phyloP scores from a whole-genome alignment of 2,329 filamentous ascomycete species.

The Scedosporium minutisporum region DNA sequence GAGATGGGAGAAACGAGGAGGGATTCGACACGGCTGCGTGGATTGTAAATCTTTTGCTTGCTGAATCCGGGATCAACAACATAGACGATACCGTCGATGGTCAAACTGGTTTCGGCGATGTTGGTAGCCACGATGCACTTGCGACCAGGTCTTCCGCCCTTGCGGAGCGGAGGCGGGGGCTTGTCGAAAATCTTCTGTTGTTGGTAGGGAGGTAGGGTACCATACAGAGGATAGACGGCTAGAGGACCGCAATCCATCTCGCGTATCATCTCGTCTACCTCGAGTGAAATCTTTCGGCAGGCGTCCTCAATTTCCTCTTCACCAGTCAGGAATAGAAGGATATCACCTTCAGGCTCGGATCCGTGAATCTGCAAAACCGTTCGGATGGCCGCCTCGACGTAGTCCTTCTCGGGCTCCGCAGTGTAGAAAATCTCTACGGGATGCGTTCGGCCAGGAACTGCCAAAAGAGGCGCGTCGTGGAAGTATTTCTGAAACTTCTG shows the following conservation, averaged over 20 bases:
- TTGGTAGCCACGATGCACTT: conserved; percentile 95
- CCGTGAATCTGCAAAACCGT: conserved; percentile 97
- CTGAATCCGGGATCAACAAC: conserved; percentile 99
- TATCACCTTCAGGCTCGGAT: conserved; percentile 83
- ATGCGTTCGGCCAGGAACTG: conserved; percentile 89
- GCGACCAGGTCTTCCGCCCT: conserved; percentile 76
- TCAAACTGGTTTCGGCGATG: conserved; percentile 94
- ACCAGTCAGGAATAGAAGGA: conserved; percentile 89
- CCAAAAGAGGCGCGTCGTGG: conserved; percentile 82
- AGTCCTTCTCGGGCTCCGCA: conserved; percentile 88
- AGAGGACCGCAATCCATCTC: conserved; percentile 88
- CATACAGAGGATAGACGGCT: conserved; percentile 87
- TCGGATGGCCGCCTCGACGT: conserved; percentile 87
- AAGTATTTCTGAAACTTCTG: conserved; percentile 98
- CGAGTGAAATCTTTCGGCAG: conserved; percentile 79
- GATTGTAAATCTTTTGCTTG: conserved; percentile 99
- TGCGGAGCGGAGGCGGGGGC: conserved; percentile 61
- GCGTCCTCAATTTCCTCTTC: conserved; percentile 99
- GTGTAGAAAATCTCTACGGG: conserved; percentile 99
- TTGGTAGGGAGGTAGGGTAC: conserved; percentile 81
- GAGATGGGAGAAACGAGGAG: conserved; percentile 96
- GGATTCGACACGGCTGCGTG: conserved; percentile 90
- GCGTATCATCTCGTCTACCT: conserved; percentile 82
- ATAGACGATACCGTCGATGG: conserved; percentile 97
- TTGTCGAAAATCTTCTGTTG: conserved; percentile 94